Conservation (phyloP, 78 protist genomes). For the Bodo saltans region DNA sequence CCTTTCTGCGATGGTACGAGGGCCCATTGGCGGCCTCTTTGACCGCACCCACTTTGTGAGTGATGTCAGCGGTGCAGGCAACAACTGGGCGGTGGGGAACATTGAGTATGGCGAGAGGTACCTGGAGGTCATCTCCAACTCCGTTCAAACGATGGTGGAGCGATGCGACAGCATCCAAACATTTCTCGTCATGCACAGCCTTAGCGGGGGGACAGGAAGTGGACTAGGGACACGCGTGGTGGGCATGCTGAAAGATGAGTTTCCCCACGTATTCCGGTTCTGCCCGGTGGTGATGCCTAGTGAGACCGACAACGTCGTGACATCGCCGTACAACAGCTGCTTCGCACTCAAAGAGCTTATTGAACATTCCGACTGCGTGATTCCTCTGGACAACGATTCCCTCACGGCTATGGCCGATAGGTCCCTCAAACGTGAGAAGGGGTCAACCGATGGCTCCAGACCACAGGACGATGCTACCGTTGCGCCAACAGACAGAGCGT, state of each 20-base stretch:
- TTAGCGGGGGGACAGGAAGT: constrained; percentile 84
- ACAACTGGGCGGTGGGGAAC: constrained; percentile 70
- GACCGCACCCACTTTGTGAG: constrained; percentile 47
- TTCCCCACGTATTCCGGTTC: constrained; percentile 43
- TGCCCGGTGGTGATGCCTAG: constrained; percentile 54
- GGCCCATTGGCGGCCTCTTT: constrained; percentile 54
- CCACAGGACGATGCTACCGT: no score
- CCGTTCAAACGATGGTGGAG: constrained; percentile 39
- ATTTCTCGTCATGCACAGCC: constrained; percentile 55
- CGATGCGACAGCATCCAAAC: constrained; percentile 64
- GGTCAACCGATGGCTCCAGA: no score
- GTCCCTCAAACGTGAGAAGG: background rate
- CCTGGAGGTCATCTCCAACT: constrained; percentile 17
- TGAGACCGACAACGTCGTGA: constrained; percentile 69
- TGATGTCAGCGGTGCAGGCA: constrained; percentile 64
- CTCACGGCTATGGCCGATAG: constrained; percentile 26
- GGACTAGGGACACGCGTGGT: constrained; percentile 70
- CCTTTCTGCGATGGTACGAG: constrained; percentile 20
- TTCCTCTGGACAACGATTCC: constrained; percentile 66
- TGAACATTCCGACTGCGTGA: constrained; percentile 57
- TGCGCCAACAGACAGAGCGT: background rate
- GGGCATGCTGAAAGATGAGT: constrained; percentile 49
- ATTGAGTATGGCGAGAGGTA: constrained; percentile 47
- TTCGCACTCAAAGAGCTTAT: constrained; percentile 38
- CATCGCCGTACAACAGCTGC: constrained; percentile 56